Evolutionary conservation across 441 rosid species (phyloP), one percentile per base, ranked within the genome.

Genomic region (Adansonia gregorii): DNA sequence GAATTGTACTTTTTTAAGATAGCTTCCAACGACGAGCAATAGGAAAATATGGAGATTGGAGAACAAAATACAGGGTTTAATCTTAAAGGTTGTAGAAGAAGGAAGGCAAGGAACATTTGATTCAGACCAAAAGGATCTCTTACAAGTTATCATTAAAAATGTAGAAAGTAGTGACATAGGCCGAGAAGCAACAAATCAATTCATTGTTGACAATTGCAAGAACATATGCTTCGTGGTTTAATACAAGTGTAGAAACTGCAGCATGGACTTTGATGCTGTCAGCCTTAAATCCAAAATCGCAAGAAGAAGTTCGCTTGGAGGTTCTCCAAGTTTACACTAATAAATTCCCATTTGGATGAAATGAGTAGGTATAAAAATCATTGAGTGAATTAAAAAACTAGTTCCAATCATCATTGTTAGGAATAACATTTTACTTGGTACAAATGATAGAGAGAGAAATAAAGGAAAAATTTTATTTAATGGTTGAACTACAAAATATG

Each of bases 171-270:
- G 66, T 15, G 78, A 70, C 41, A 4, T 51, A 12, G 72, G 74
- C 20, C 76, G 70, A 9, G 39, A 79, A 64, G 82, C 43, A 27
- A 61, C 67, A 71, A 77, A 81, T 19, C 68, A 73, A n/a, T 92
- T 88, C 75, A 82, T 88, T 0, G 91, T 90, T 27, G 94, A 90
- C 68, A 92, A 92, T 59, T 90, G 93, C 86, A 90, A 89, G 83
- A 89, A 88, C 78, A 89, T 90, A 48, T 90, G 88, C 78, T 78
- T 86, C 19, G 93, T 94, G 0, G 94, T 89, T 78, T 60, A 94
- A 92, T 78, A 86, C 92, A 0, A 87, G 85, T 5, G 94, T 91
- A 0, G 76, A 88, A 68, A 72, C 92, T 20, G 88, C 93, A 8
- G 74, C 93, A 76, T 92, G 41, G 97, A 41, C 76, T 45, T 70